Base-by-base conservation (phyloP, 495 filamentous ascomycete species). In the Penicillium herquei region DNA sequence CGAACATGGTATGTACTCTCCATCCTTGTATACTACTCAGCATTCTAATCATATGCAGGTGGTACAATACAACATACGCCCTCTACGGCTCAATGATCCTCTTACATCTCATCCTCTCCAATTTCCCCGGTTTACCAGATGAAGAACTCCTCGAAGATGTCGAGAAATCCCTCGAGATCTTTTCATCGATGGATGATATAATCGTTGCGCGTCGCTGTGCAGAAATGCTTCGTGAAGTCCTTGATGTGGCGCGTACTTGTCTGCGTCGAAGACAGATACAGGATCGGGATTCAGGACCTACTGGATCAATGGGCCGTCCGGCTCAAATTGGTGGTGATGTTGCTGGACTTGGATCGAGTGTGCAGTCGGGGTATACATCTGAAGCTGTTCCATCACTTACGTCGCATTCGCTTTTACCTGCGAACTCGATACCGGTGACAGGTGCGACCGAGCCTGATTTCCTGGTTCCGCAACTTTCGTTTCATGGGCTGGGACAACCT, bases 41-140 rank as follows among this genome's bases (percentile, higher is more conserved):
- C 21, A 26, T 26, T 26, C 21, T 44, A 30, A 17, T 8, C 3
- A 31, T 32, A 9, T 7, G n/a, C 47, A 68, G 65, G 65, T 68
- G 65, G 66, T 69, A 66, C 39, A 69, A 64, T 34, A 69, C 63
- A 37, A 66, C 66, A 37, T 69, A 69, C 53, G 63, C 63, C 18
- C 56, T 66, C 14, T 66, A 69, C 45, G 62, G 59, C 32, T 57
- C 59, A 43, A 69, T 69, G 66, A 58, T 58, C 40, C 56, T 58
- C 18, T 51, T 58, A 31, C 56, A 58, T 18, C 43, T 58, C 31
- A 41, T 58, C 9, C 51, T 58, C n/a, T 58, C 56, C 1, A 54
- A 49, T 17, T 51, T 44, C 46, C 55, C 55, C 4, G 35, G 16
- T 9, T 35, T 55, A 26, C 54, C 49, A 41, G 61, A 62, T 35